Percentiles rank a stretch among this genome's conserved stretches.
Evolutionary conservation across 2,329 filamentous ascomycete species (phyloP).

Genomic region (Neopestalotiopsis sp.): DNA sequence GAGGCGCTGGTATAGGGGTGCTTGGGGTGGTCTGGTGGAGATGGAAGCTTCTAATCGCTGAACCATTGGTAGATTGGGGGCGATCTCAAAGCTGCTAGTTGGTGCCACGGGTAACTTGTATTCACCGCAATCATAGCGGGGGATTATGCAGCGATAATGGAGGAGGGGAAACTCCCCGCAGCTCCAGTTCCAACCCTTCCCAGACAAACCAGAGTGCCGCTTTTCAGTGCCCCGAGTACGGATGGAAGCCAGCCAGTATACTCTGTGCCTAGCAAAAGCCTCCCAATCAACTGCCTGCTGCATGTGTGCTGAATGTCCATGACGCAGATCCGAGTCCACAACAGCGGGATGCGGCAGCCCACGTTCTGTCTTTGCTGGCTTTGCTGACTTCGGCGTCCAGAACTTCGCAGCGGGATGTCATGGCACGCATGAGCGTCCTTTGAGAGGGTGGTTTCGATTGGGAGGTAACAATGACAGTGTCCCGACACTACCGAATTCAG

Average conservation of each 20-base stretch:
- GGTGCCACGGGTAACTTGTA: conserved; percentile 3
- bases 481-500: conserved; percentile 12
- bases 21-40: background rate
- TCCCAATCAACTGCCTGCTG: background rate
- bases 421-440: no score
- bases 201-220: background rate
- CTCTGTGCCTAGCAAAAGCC: background rate
- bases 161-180: conserved; percentile 5
- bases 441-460: no score
- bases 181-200: conserved; percentile 3
- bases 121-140: background rate
- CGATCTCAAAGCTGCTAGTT: conserved; percentile 7
- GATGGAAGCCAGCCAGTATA: background rate
- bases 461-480: background rate
- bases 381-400: background rate
- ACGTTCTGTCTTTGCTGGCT: background rate
- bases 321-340: background rate
- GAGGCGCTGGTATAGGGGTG: background rate
- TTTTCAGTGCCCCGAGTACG: background rate
- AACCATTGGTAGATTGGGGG: conserved; percentile 5
- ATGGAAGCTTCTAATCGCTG: conserved; percentile 12
- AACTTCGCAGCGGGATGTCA: background rate
- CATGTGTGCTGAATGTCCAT: background rate
- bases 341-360: background rate
- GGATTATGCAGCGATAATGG: background rate